Evolutionary conservation across 176 grass and related monocot genomes (phyloP).

Genomic region (Carex parvula): DNA sequence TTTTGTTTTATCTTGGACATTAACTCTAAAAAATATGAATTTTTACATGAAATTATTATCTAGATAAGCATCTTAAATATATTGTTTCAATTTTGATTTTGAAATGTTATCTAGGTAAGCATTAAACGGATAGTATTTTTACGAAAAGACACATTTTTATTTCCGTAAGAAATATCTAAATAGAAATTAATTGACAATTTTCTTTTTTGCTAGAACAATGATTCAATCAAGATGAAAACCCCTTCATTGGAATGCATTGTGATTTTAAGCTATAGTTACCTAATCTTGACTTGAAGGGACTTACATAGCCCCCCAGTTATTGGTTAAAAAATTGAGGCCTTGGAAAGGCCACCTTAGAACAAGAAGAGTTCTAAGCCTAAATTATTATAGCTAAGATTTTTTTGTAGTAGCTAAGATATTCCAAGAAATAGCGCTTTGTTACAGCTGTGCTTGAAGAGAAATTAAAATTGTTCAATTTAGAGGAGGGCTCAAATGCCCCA

Average conservation of each 20-base stretch:
- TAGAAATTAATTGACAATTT: neutral
- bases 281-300: constrained; percentile 3
- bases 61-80: neutral
- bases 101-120: neutral
- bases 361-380: neutral
- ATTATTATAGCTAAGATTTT: constrained; percentile 5
- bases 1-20: neutral
- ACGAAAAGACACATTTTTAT: no score
- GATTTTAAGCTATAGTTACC: constrained; percentile 7
- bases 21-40: neutral
- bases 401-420: constrained; percentile 2
- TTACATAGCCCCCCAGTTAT: neutral
- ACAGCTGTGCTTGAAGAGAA: neutral
- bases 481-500: no score
- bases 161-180: neutral
- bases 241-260: neutral
- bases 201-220: neutral
- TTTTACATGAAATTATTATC: no score
- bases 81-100: neutral
- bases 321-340: neutral
- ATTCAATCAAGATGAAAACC: neutral
- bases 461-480: no score
- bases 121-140: no score
- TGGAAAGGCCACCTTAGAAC: neutral
- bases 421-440: neutral